Conservation (phyloP, 208 protist species). For the Leishmania turanica region DNA sequence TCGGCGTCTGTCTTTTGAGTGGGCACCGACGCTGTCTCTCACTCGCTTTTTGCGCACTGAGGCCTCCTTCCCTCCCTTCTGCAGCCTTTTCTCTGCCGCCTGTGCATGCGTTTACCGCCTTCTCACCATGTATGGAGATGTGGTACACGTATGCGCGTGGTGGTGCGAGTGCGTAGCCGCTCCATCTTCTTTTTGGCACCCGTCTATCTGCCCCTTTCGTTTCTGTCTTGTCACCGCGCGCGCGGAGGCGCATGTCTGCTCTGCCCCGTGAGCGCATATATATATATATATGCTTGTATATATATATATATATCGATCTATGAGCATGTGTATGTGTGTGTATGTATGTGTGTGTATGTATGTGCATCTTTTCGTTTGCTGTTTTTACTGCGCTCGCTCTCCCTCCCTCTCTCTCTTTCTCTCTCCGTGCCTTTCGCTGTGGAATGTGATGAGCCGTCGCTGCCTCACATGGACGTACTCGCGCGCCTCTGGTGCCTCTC, state of each 20-base stretch:
- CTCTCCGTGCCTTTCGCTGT: not conserved
- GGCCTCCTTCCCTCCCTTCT: not conserved
- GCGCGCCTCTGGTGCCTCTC: not conserved
- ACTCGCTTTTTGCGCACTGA: not conserved
- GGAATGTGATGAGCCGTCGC: not conserved
- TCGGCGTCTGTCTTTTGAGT: not conserved
- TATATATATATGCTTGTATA: not conserved
- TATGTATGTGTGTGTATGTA: not conserved
- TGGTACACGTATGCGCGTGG: not conserved
- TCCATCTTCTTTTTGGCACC: not conserved
- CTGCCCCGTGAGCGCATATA: not conserved
- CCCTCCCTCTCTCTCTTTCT: not conserved
- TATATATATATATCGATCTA: not conserved
- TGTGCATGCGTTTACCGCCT: not conserved
- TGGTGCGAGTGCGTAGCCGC: not conserved
- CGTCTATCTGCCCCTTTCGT: not conserved
- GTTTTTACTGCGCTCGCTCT: not conserved
- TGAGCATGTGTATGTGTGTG: not conserved
- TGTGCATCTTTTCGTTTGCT: not conserved
- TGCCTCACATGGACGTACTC: not conserved
- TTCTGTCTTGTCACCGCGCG: not conserved
- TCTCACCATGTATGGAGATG: not conserved
- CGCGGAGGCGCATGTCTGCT: not conserved
- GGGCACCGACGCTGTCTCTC: not conserved
- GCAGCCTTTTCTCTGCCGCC: not conserved